Conservation (phyloP, 208 protist genomes). For the Willaertia magna region DNA sequence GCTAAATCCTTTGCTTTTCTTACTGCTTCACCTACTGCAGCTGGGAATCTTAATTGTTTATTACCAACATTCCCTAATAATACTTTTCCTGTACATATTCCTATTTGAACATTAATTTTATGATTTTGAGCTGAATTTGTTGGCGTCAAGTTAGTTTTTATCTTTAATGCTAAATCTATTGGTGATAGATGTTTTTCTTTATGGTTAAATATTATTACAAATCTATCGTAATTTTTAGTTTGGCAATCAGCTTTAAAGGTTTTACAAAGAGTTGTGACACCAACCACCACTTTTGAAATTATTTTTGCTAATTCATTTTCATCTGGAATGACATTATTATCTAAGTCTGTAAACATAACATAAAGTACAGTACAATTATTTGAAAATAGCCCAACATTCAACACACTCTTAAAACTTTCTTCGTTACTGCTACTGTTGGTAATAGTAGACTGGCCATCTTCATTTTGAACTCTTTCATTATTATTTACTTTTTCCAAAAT, state of each 20-base stretch:
- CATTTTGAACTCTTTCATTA: background rate
- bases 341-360: background rate
- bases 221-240: background rate
- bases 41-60: background rate
- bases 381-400: background rate
- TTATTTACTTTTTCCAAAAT: background rate
- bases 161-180: background rate
- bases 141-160: background rate
- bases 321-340: background rate
- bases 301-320: background rate
- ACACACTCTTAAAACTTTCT: background rate
- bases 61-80: background rate
- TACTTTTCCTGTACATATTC: background rate
- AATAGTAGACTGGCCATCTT: background rate
- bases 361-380: background rate
- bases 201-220: background rate
- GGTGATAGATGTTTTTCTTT: background rate
- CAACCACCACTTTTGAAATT: background rate
- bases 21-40: background rate
- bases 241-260: background rate
- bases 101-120: background rate
- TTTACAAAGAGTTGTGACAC: background rate
- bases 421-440: background rate
- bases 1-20: background rate
- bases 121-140: background rate